Evolutionary conservation across 163 green algal genomes (phyloP).

Genomic region (Scenedesmus sp.): DNA sequence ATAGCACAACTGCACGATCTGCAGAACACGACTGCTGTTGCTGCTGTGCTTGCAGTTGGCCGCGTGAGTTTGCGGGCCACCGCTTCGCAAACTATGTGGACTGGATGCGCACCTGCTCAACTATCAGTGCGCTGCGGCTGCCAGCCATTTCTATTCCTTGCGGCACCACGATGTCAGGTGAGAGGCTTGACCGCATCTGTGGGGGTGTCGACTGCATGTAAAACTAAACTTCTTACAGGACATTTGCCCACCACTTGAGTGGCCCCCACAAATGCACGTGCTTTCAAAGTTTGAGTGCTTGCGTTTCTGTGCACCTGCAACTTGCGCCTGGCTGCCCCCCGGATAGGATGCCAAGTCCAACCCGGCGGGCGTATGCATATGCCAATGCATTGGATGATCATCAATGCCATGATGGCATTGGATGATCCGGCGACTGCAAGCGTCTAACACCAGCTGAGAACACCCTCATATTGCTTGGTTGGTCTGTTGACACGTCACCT

Average conservation of each 20-base stretch:
- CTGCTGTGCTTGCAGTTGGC: conserved; percentile 57
- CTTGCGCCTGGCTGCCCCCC: too few species aligned
- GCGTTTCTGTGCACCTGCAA: too few species aligned
- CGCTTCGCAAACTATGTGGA: conserved; percentile 66
- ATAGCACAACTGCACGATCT: too few species aligned
- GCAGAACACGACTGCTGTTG: conserved; percentile 5
- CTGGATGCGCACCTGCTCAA: conserved; percentile 61
- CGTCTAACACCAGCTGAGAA: background rate
- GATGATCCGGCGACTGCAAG: too few species aligned
- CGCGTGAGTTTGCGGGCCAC: conserved; percentile 51
- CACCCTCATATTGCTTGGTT: background rate
- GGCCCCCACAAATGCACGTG: background rate
- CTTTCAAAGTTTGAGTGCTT: too few species aligned
- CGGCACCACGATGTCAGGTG: conserved; percentile 22
- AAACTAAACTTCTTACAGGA: background rate
- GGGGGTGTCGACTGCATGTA: too few species aligned
- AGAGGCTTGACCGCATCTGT: background rate
- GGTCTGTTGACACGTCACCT: background rate
- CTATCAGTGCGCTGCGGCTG: conserved; percentile 11
- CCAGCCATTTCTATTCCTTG: conserved; percentile 39
- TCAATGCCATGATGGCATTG: too few species aligned
- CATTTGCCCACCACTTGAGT: background rate
- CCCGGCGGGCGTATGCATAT: too few species aligned
- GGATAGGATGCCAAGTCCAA: too few species aligned
- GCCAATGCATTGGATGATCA: too few species aligned